A percentile compares a stretch with the other conserved stretches of the same genome.
Conservation (phyloP, 441 rosid genomes). For the Dalechampia spathulata region DNA sequence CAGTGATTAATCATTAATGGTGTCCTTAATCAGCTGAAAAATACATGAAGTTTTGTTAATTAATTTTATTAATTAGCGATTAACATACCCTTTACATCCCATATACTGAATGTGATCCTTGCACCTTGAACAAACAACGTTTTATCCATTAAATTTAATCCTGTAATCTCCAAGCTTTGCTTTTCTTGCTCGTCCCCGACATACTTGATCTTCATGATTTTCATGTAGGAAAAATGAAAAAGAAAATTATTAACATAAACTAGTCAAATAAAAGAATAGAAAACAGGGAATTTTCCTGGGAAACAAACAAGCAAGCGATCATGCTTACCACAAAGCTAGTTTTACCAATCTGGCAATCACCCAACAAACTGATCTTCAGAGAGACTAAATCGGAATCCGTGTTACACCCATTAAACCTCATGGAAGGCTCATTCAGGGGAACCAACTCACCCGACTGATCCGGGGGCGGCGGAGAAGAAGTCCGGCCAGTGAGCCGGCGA, state of each 20-base stretch:
- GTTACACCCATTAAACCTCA: constrained; percentile 26
- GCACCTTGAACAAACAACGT: constrained; percentile 71
- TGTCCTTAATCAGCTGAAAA: no score
- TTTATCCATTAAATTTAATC: constrained; percentile 76
- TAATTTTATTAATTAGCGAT: not conserved
- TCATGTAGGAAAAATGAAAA: not conserved
- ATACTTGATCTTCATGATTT: constrained; percentile 47
- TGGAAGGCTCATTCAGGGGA: constrained; percentile 9
- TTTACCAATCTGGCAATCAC: constrained; percentile 89
- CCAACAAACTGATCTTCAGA: constrained; percentile 78
- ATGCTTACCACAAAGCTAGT: constrained; percentile 72
- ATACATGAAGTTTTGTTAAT: not conserved
- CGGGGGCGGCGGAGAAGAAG: constrained; percentile 35
- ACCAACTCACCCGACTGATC: constrained; percentile 6
- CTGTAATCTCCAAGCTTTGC: constrained; percentile 57
- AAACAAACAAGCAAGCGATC: not conserved
- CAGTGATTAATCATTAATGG: not conserved
- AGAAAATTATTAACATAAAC: not conserved
- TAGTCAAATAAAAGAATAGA: not conserved
- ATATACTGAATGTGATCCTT: constrained; percentile 71
- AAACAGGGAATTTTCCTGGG: not conserved
- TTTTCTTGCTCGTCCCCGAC: constrained; percentile 67
- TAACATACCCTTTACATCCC: constrained; percentile 82
- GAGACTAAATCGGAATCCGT: constrained; percentile 71
- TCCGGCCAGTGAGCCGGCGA: constrained; percentile 37